A percentile compares a stretch with the other conserved stretches of the same genome.
These are phyloP conservation scores for Massospora cicadina DNA, from an alignment of 371 early-diverging fungal species.

Conservation along the genomic window DNA sequence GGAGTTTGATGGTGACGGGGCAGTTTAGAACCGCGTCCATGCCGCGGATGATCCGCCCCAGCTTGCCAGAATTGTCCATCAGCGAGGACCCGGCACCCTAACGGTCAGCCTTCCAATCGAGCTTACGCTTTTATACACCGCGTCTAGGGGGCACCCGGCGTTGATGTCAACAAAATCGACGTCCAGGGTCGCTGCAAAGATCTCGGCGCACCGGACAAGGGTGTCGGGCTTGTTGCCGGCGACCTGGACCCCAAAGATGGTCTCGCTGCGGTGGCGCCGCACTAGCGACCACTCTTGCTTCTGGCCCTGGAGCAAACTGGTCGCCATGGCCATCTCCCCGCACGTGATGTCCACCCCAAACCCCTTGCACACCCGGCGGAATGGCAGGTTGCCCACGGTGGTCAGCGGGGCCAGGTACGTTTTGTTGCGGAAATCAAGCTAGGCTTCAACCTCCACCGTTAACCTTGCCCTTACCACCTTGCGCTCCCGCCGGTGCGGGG, in stretches of 20 bases:
- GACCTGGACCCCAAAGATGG: slow-evolving; percentile 81
- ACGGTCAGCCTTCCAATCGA: not conserved
- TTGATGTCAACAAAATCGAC: slow-evolving; percentile 94
- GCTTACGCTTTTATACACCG: slow-evolving; percentile 43
- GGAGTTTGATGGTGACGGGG: slow-evolving; percentile 81
- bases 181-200: slow-evolving; percentile 38
- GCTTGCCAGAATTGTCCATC: slow-evolving; percentile 38
- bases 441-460: slow-evolving; percentile 11
- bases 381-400: slow-evolving; percentile 94
- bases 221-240: slow-evolving; percentile 48
- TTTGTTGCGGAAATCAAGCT: slow-evolving; percentile 70
- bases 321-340: slow-evolving; percentile 85
- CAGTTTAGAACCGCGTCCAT: slow-evolving; percentile 45
- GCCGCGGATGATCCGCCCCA: slow-evolving; percentile 57
- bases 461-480: slow-evolving; percentile 14
- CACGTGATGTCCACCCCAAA: slow-evolving; percentile 94
- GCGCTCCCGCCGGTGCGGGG: slow-evolving; percentile 17
- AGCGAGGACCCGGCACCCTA: slow-evolving; percentile 77
- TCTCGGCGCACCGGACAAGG: slow-evolving; percentile 43
- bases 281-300: slow-evolving; percentile 75
- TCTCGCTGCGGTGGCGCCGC: slow-evolving; percentile 71
- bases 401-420: slow-evolving; percentile 92
- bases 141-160: slow-evolving; percentile 90
- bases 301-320: slow-evolving; percentile 48
- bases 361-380: slow-evolving; percentile 79